These are phyloP conservation scores for Ottelia alismoides DNA, from an alignment of 106 monocot species.

Conservation along the genomic window DNA sequence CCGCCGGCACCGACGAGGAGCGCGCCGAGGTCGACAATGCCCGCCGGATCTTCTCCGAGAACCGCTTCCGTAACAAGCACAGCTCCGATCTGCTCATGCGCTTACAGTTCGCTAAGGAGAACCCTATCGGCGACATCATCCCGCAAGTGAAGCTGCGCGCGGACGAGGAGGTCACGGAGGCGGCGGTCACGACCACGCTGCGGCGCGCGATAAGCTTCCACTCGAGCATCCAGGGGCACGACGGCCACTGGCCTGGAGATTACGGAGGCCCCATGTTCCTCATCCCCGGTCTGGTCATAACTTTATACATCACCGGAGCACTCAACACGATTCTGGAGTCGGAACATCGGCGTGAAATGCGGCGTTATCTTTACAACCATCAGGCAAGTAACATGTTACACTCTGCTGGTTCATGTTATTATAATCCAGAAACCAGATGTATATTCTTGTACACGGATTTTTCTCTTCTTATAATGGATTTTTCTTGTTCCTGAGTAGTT, in stretches of 20 bases:
- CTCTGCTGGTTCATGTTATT: background rate
- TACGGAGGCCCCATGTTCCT: slow-evolving; percentile 72
- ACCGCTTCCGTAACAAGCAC: slow-evolving; percentile 52
- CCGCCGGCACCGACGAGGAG: slow-evolving; percentile 45
- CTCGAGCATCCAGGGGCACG: slow-evolving; percentile 70
- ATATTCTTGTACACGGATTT: too few species aligned
- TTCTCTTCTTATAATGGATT: too few species aligned
- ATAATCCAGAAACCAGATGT: too few species aligned
- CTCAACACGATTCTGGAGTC: slow-evolving; percentile 32
- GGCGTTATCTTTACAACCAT: slow-evolving; percentile 60
- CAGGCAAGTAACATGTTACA: slow-evolving; percentile 19
- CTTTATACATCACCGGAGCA: slow-evolving; percentile 15
- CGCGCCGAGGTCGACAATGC: slow-evolving; percentile 40
- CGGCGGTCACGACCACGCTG: slow-evolving; percentile 30
- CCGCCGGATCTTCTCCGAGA: slow-evolving; percentile 24
- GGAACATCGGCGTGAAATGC: slow-evolving; percentile 45
- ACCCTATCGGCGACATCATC: slow-evolving; percentile 21
- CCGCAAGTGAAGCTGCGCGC: slow-evolving; percentile 25
- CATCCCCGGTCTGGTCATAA: slow-evolving; percentile 47
- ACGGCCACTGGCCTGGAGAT: slow-evolving; percentile 84
- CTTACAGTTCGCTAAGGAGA: slow-evolving; percentile 57
- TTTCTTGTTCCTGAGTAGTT: too few species aligned
- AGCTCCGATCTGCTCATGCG: slow-evolving; percentile 77
- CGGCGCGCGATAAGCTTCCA: slow-evolving; percentile 31
- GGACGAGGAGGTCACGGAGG: slow-evolving; percentile 44